Base-by-base conservation (phyloP, 148 eudicot genomes). In the Amaranthus hypochondriacus region DNA sequence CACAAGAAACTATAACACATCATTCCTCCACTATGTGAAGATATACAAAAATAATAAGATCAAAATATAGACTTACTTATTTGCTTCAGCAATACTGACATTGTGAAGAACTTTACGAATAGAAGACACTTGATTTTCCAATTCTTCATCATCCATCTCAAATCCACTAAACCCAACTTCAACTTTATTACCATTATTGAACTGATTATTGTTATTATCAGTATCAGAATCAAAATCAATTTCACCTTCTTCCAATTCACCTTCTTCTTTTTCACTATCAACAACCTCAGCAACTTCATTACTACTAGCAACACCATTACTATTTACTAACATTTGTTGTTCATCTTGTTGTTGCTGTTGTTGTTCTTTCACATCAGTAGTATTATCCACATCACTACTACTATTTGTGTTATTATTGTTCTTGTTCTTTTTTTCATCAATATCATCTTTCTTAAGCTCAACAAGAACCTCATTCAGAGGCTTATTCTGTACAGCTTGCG, bases 401-500 rank as follows among this genome's bases (percentile, higher is more conserved):
- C 5, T 56, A 54, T 13, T 49, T 2, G 39, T 77, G 70, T 18
- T 51, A 15, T 46, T 43, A 9, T 10, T 48, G 13, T 69, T 56
- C 48, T 64, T 74, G 50, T 8, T 71, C 52, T 43, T 76, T 7
- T 72, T 76, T 1, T 61, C 56, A 21, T 81, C 66, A 15, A 62
- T 65, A 49, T 80, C 79, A 13, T 74, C 74, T 12, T 61, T 79
- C 49, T 83, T 77, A 21, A 79, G 66, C 48, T 83, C 86, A 71
- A 83, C 86, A 48, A 92, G 73, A 48, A 85, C 87, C 62, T 88
- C 89, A 70, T 86, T 86, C 6, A 95, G 72, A 0, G 99, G 96
- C 80, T 95, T 95, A 74, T 95, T 92, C 80, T 90, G 93, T 15
- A 95, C 99, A 2, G 96, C 99, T 79, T 89, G 96, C 9, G 99